These are phyloP conservation scores for Phytophthora cryptogea DNA, from an alignment of 352 stramenopile genomes.

Conservation along the genomic window DNA sequence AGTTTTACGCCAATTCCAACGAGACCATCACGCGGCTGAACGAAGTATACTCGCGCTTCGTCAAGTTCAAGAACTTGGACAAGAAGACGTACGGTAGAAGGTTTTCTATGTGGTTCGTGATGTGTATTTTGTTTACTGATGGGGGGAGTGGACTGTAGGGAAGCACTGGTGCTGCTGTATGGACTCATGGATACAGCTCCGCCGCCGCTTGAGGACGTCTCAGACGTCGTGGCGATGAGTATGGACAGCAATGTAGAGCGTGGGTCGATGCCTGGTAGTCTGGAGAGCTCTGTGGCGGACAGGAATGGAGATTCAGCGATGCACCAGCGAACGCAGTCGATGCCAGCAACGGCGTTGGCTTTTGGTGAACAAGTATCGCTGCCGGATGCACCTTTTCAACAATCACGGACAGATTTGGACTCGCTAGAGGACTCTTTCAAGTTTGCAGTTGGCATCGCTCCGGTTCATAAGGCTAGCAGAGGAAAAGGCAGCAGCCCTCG, in stretches of 20 bases:
- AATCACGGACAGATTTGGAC: conserved; percentile 45
- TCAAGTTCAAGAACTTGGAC: conserved; percentile 75
- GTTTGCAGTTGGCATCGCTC: conserved; percentile 68
- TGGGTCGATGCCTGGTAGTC: conserved; percentile 6
- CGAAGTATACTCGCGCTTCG: conserved; percentile 80
- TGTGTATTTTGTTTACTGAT: conserved; percentile 6
- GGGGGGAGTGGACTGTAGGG: conserved; percentile 35
- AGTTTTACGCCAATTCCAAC: conserved; percentile 47
- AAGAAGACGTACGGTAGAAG: conserved; percentile 61
- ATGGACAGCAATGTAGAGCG: conserved; percentile 13
- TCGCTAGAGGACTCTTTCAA: conserved; percentile 84
- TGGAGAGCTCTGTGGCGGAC: conserved; percentile 21
- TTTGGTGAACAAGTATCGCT: conserved; percentile 15
- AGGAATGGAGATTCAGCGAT: conserved; percentile 1
- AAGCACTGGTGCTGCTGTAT: conserved; percentile 68
- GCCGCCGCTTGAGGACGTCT: conserved; percentile 9
- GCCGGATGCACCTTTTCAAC: conserved; percentile 4
- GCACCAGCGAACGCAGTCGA: conserved; percentile 36
- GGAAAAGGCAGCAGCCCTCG: conserved; percentile 27
- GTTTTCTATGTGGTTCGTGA: not conserved
- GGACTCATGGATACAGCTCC: conserved; percentile 65
- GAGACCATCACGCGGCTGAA: conserved; percentile 62
- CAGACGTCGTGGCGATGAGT: conserved; percentile 15
- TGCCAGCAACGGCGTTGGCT: conserved; percentile 19
- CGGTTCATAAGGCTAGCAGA: conserved; percentile 36